Evolutionary conservation across 1,284 basidiomycete genomes (phyloP), one percentile per base, ranked within the genome.

Genomic region (Pascua sp.): DNA sequence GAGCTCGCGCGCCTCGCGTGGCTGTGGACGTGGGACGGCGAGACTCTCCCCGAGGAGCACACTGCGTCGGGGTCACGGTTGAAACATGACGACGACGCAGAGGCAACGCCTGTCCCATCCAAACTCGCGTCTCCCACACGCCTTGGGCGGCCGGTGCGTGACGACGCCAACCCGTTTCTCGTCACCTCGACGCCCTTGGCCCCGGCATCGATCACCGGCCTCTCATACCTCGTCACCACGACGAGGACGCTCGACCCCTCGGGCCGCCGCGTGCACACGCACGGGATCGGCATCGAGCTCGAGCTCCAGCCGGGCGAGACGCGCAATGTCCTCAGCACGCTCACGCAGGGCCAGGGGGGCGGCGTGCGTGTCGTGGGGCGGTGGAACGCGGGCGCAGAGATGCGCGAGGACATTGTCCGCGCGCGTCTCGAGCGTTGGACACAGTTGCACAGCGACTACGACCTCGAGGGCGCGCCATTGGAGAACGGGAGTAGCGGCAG

Each of bases 11-110:
- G 76, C 11, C 59, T 79, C 11, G 71, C 71, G 4, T 79, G 77
- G 77, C 47, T 78, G 4, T 79, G 75, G 73, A 60, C 64, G 24
- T 79, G 77, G 77, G 70, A 77, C 50, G 75, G 75, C 1, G 52
- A 64, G 40, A 39, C 47, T 1, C 53, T 73, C 10, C 63, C 68
- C 2, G 57, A 56, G 18, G 67, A 70, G 17, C 24, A 32, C 24
- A 32, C 61, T 64, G 3, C 24, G 24, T 32, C 24, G 24, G 24
- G 24, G 24, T 32, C 24, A 7, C 3, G 24, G 24, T 32, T 32
- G 24, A 32, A 32, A 32, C 24, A 59, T 49, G 10, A 61, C 46
- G 42, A 60, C 60, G 17, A 61, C 51, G 42, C 9, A 61, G 49
- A 32, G 55, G 49, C 55, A 48, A 55, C 45, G 56, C 60, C 3